Evolutionary conservation across 108 stramenopile genomes (phyloP).

Genomic region (Skeletonema costatum): DNA sequence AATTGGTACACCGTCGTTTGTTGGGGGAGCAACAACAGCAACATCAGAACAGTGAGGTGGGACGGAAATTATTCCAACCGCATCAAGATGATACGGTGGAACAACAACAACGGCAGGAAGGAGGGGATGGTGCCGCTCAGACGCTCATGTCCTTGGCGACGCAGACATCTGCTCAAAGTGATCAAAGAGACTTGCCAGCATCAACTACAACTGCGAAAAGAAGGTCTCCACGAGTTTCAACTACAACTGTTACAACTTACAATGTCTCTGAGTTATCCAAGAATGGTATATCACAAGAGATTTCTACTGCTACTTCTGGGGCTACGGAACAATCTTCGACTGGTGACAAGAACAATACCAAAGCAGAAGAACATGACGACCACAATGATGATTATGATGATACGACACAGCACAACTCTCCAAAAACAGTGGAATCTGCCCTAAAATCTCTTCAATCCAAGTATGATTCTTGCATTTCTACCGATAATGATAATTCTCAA

Average conservation of each 20-base stretch:
- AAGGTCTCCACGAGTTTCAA: background rate
- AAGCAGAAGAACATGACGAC: background rate
- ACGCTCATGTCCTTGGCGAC: too few species aligned
- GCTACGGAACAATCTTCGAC: background rate
- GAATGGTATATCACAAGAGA: background rate
- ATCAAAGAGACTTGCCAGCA: background rate
- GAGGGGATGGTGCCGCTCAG: too few species aligned
- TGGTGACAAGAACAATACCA: background rate
- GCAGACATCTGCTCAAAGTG: too few species aligned
- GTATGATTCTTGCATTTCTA: conserved; percentile 14
- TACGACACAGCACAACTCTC: background rate
- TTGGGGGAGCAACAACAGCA: background rate
- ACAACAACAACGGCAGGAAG: too few species aligned
- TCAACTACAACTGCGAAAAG: background rate
- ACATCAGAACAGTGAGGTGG: background rate
- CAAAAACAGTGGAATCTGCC: conserved; percentile 7
- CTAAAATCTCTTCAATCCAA: conserved; percentile 5
- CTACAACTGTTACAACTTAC: background rate
- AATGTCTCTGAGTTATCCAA: conserved; percentile 5
- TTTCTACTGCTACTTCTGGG: background rate
- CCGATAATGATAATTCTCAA: background rate
- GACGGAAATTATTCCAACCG: background rate
- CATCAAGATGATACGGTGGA: background rate
- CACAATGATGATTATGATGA: background rate
- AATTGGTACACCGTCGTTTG: background rate